Evolutionary conservation across 306 rosid species (phyloP), one percentile per base, ranked within the genome.

Genomic region (Oemleria cerasiformis): DNA sequence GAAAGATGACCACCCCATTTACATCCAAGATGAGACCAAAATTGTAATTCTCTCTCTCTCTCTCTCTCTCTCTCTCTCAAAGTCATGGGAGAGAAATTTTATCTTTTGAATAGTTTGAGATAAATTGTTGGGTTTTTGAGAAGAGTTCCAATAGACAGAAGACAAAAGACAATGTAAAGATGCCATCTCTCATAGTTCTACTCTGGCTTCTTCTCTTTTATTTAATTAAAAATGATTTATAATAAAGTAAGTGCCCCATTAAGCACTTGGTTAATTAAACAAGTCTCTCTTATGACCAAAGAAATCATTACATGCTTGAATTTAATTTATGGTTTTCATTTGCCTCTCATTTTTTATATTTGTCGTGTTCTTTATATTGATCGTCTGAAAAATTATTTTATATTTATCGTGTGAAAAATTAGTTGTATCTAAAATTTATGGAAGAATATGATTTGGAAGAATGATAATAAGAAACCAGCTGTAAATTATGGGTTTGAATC

Each of bases 21-120:
- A 78, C 85, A 78, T 89, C 20, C 99, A 94, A 83, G 95, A 91
- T 77, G 96, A 87, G 78, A 69, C 96, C 72, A 94, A 89, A 89
- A 78, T 83, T 81, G 99, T 94, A 44, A 79, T 6, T 49, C 64
- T 50, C 61, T 19, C 58, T 53, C 10, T n/a, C 1, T 2, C 17
- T 50, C 39, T 75, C 53, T 48, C 54, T 59, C 68, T 75, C 53
- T 59, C 54, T 49, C 63, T 7, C 54, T 67, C 19, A 51, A 45
- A 58, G 68, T 54, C 57, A 63, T 69, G 4, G 77, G 67, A 43
- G 39, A 39, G 13, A 61, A 68, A 45, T 25, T 63, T 72, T 72
- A 44, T 62, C 61, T 65, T 73, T 21, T 76, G 49, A 79, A 25
- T 25, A 77, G 75, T 79, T 64, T 20, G 73, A 77, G 51, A 38